phyloP scores from a whole-genome alignment of 345 rosid genomes.

The Abelmoschus esculentus region DNA sequence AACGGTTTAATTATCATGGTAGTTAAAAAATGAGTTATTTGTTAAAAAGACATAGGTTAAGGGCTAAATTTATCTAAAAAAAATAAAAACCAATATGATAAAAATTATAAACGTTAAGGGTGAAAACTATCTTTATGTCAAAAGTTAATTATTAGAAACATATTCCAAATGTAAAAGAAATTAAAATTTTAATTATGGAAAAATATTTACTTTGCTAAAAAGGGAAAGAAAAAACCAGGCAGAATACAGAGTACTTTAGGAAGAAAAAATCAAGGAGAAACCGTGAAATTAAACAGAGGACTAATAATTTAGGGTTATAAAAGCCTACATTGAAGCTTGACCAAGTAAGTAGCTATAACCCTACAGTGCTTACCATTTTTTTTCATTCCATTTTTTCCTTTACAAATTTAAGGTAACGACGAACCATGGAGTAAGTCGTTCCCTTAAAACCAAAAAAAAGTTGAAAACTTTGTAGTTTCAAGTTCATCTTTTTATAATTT shows the following conservation, averaged over 20 bases:
- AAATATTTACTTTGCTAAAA: not conserved
- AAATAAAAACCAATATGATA: no score
- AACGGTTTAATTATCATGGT: no score
- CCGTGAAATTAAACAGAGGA: not conserved
- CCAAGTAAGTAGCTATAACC: not conserved
- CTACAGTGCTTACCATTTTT: not conserved
- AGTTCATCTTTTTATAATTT: no score
- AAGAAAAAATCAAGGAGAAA: not conserved
- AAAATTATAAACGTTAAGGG: no score
- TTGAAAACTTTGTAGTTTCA: no score
- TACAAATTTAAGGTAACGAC: not conserved
- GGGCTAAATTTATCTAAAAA: no score
- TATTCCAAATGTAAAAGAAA: no score
- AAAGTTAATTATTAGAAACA: no score
- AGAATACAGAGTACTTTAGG: not conserved
- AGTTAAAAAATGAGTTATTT: no score
- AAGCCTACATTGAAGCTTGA: not conserved
- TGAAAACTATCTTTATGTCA: no score
- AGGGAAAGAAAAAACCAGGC: not conserved
- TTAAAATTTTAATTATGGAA: no score
- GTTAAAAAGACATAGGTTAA: no score
- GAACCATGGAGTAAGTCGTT: not conserved
- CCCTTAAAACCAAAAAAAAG: not conserved
- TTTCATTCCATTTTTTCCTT: not conserved
- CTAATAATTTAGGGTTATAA: not conserved